Evolutionary conservation across 495 filamentous ascomycete species (phyloP).

Genomic region (Xylaria castorea): DNA sequence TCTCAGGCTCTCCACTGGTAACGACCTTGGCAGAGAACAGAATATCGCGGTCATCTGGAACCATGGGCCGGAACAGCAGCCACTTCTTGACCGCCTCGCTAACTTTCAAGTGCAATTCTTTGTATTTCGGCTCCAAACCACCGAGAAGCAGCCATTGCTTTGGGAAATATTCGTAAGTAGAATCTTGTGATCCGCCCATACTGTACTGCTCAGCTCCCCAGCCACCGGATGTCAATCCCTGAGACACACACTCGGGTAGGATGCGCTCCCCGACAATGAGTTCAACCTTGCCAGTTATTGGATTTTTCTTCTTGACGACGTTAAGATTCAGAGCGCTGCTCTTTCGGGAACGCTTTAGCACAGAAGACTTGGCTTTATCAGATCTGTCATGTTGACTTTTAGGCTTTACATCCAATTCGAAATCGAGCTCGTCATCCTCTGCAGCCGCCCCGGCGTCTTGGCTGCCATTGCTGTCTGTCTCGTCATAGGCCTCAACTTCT

Average conservation of each 20-base stretch:
- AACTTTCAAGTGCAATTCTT: conserved; percentile 76
- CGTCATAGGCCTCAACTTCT: conserved; percentile 32
- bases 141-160: conserved; percentile 84
- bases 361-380: conserved; percentile 12
- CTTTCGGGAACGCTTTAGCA: conserved; percentile 30
- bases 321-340: conserved; percentile 33
- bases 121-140: conserved; percentile 81
- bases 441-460: neutral
- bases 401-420: neutral
- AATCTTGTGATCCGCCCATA: conserved; percentile 87
- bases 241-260: conserved; percentile 55
- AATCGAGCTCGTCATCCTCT: conserved; percentile 5
- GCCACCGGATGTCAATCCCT: conserved; percentile 53
- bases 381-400: conserved; percentile 8
- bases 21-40: conserved; percentile 69
- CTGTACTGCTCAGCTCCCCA: conserved; percentile 49
- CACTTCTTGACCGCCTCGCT: conserved; percentile 73
- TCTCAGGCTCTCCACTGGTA: conserved; percentile 47
- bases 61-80: conserved; percentile 87
- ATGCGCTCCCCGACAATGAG: conserved; percentile 20
- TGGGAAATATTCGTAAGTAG: conserved; percentile 93
- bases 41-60: conserved; percentile 73
- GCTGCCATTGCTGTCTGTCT: conserved; percentile 30
- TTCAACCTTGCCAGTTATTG: conserved; percentile 30
- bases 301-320: conserved; percentile 28